phyloP scores from a whole-genome alignment of 305 asterid species.

The Solanum hybrid region DNA sequence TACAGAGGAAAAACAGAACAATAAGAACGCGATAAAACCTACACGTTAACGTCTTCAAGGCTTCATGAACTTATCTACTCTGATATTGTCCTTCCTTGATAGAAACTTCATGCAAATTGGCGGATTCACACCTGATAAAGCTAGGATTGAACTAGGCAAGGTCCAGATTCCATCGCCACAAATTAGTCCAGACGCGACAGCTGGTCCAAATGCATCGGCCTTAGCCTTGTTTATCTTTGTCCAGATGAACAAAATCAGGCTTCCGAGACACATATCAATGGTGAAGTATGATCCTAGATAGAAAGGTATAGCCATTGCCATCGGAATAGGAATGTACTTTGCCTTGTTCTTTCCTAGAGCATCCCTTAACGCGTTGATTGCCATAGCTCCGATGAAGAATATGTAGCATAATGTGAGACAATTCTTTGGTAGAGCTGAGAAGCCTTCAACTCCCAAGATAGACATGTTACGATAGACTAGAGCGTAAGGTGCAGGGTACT shows the following conservation, averaged over 20 bases:
- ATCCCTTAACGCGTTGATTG: constrained; percentile 5
- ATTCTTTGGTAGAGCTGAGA: constrained; percentile 9
- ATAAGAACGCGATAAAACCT: background rate
- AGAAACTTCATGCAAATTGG: constrained; percentile 18
- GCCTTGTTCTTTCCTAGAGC: constrained; percentile 4
- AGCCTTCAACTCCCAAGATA: constrained; percentile 6
- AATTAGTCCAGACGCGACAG: constrained; percentile 18
- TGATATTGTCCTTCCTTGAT: constrained; percentile 8
- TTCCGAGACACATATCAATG: constrained; percentile 13
- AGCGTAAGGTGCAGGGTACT: constrained; percentile 9
- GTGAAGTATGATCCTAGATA: constrained; percentile 10
- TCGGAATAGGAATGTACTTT: constrained; percentile 11
- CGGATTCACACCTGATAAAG: constrained; percentile 8
- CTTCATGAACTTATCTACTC: constrained; percentile 5
- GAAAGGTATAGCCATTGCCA: constrained; percentile 22
- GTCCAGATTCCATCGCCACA: constrained; percentile 16
- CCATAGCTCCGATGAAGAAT: constrained; percentile 9
- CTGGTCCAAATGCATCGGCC: constrained; percentile 19
- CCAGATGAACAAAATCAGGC: constrained; percentile 14
- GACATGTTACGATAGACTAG: constrained; percentile 10
- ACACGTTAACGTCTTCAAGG: background rate
- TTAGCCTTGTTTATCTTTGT: constrained; percentile 11
- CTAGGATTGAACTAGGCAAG: constrained; percentile 11
- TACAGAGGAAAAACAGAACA: background rate
- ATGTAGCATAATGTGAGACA: constrained; percentile 7